Percentiles rank a stretch among this genome's conserved stretches.
Conservation (phyloP, 108 stramenopile species). For the Discostella pseudostelligera region DNA sequence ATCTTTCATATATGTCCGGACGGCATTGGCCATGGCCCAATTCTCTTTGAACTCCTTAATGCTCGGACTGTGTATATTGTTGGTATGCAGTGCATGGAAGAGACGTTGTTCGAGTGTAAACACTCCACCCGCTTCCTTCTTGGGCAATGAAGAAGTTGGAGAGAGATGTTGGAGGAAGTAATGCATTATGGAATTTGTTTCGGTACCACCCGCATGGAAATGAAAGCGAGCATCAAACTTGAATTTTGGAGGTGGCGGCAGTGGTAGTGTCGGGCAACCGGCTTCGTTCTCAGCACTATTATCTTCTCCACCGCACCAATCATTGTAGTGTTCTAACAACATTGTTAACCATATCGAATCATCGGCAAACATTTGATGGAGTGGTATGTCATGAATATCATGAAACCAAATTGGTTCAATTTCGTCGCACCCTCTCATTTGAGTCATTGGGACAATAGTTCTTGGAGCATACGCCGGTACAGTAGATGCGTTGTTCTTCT, state of each 20-base stretch:
- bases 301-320: not conserved
- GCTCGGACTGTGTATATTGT: conserved; percentile 52
- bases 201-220: conserved; percentile 55
- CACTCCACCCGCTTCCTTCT: conserved; percentile 7
- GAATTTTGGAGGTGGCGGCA: conserved; percentile 7
- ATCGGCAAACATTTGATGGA: conserved; percentile 84
- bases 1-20: conserved; percentile 39
- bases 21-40: conserved; percentile 69
- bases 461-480: not conserved
- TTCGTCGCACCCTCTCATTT: conserved; percentile 69
- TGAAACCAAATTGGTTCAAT: conserved; percentile 75
- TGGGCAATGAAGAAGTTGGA: conserved; percentile 3
- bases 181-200: conserved; percentile 64
- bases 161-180: conserved; percentile 60
- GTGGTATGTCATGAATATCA: conserved; percentile 54
- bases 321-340: conserved; percentile 43
- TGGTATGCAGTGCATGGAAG: conserved; percentile 64
- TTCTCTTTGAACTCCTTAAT: conserved; percentile 79
- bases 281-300: too few species aligned
- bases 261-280: too few species aligned
- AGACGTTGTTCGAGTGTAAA: conserved; percentile 57
- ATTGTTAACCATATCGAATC: conserved; percentile 69
- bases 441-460: conserved; percentile 20
- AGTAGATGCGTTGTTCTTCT: conserved; percentile 2
- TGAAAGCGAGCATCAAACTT: conserved; percentile 73